phyloP scores from a whole-genome alignment of 2,329 filamentous ascomycete species.

The Emmonsia crescens region DNA sequence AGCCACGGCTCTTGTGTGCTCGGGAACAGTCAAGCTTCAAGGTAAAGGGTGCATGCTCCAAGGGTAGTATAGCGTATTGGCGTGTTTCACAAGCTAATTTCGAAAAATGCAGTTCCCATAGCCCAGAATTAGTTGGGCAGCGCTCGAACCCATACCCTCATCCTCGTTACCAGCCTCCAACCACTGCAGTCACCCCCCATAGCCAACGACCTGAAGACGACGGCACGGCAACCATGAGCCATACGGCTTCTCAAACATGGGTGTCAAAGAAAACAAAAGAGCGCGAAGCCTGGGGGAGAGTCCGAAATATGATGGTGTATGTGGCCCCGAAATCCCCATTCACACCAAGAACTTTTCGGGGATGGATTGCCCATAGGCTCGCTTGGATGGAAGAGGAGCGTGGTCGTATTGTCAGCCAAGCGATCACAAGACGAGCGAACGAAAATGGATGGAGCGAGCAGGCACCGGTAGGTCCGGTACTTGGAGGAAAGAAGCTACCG shows the following conservation, averaged over 20 bases:
- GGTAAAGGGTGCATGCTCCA: background rate
- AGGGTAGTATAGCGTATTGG: background rate
- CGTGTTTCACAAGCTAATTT: background rate
- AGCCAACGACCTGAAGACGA: background rate
- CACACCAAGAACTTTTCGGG: slow-evolving; percentile 16
- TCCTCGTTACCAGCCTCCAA: background rate
- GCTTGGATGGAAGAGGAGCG: slow-evolving; percentile 11
- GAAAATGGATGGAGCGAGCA: background rate
- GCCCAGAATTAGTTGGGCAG: background rate
- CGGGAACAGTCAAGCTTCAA: background rate
- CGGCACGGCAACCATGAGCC: slow-evolving; percentile 10
- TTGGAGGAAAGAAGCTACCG: slow-evolving; percentile 16
- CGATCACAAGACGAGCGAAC: slow-evolving; percentile 4
- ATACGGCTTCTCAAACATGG: slow-evolving; percentile 22
- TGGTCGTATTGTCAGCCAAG: slow-evolving; percentile 7
- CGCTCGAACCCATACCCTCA: background rate
- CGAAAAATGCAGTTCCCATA: background rate
- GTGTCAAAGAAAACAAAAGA: slow-evolving; percentile 17
- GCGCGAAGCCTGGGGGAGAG: slow-evolving; percentile 17
- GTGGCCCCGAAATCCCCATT: slow-evolving; percentile 20
- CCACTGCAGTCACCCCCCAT: background rate
- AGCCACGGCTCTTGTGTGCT: background rate
- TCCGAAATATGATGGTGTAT: slow-evolving; percentile 16
- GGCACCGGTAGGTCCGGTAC: slow-evolving; percentile 7
- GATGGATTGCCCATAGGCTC: slow-evolving; percentile 17